Evolutionary conservation across 1,284 basidiomycete genomes (phyloP), one percentile per base, ranked within the genome.

Genomic region (Apiotrichum montevideense): DNA sequence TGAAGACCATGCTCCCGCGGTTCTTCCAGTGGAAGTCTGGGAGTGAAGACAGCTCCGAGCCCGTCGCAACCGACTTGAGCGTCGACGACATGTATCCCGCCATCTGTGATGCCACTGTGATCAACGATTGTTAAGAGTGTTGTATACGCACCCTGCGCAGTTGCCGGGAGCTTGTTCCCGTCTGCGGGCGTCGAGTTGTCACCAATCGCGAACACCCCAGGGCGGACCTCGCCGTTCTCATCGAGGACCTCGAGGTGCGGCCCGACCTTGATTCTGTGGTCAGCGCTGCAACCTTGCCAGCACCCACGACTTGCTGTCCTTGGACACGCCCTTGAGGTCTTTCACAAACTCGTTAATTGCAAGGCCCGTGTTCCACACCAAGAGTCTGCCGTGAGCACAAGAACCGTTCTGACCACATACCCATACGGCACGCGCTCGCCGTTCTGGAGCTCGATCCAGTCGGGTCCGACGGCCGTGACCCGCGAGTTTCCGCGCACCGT

Each of bases 301-400:
- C 45, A 67, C 78, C 51, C 59, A 85, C 86, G 82, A 83, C 52
- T 81, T 84, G 15, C 78, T 71, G 61, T 89, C 80, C 67, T 88
- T 87, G 66, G 81, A 74, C 0, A 86, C 77, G 51, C 82, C 84
- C 4, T 75, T 72, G 49, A 90, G 82, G 0, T 80, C 79, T 55
- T 81, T 74, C 48, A 92, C 81, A 44, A 93, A 78, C 7, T 89
- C 88, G 67, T 91, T 91, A 1, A 87, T 83, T 7, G 87, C 82
- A 7, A 93, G 79, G 2, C 88, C 89, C 4, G 90, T 91, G 63
- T 84, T 86, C 91, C 90, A 92, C 15, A 94, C 88, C 5, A 90
- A 81, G 41, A 92, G 77, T 13, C 90, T n/a, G 6, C 9, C 41
- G 41, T 13, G 37, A 21, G 21, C 21, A 21, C 21, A 21, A 21